These are phyloP conservation scores for Acacia pycnantha DNA, from an alignment of 331 rosid genomes.

Conservation along the genomic window DNA sequence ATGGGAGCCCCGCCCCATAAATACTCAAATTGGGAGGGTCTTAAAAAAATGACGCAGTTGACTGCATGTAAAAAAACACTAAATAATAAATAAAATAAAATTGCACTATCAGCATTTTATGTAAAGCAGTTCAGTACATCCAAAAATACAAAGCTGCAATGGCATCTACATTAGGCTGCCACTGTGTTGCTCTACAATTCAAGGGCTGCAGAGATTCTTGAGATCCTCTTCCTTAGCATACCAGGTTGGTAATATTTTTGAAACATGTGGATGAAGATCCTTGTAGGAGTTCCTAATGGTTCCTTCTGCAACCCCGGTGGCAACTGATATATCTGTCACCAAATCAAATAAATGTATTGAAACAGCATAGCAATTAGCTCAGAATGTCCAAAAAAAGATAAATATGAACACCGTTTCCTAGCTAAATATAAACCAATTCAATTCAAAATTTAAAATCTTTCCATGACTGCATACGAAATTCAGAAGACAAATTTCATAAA, in stretches of 20 bases:
- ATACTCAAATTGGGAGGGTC: background rate
- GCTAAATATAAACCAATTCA: constrained; percentile 7
- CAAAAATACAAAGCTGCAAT: constrained; percentile 24
- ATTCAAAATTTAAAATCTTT: background rate
- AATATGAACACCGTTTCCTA: background rate
- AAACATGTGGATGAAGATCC: constrained; percentile 83
- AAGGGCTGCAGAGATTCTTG: constrained; percentile 85
- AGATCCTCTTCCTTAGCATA: constrained; percentile 91
- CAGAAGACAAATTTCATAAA: background rate
- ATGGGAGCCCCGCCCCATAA: constrained; percentile 16
- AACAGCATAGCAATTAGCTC: background rate
- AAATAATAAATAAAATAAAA: background rate
- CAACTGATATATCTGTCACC: constrained; percentile 79
- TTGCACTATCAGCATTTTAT: constrained; percentile 20
- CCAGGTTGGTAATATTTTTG: constrained; percentile 88
- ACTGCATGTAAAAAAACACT: background rate
- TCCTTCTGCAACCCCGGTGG: constrained; percentile 98
- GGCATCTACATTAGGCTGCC: constrained; percentile 19
- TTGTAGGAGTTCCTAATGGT: constrained; percentile 88
- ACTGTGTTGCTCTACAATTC: constrained; percentile 44
- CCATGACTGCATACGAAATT: background rate
- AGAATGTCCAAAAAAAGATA: background rate
- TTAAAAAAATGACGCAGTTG: background rate
- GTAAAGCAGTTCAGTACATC: constrained; percentile 30
- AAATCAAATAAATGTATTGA: constrained; percentile 9